Evolutionary conservation across 768 basidiomycete species (phyloP), one percentile per base, ranked within the genome.

Genomic region (Kwoniella bestiolae): DNA sequence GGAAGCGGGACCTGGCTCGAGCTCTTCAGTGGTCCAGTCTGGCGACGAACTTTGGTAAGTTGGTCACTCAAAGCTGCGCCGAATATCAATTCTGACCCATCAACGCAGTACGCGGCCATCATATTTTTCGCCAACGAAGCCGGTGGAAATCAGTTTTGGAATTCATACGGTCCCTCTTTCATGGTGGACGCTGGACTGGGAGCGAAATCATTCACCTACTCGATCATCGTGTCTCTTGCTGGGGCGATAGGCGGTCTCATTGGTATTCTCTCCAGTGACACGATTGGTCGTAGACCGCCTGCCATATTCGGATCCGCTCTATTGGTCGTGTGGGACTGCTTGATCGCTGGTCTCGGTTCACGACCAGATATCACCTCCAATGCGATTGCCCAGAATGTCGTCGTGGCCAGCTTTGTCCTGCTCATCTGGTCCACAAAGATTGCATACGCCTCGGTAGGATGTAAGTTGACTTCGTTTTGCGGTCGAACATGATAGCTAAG

Each of bases 191-290:
- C 58, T 26, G 64, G 64, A 25, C 56, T 66, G 1, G 65, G 68
- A n/a, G 46, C 65, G 45, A 66, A 58, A 16, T 66, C 68, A 5
- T 66, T 66, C 60, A 66, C 60, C 65, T 70, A 66, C 44, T 58
- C 68, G 31, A 65, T 46, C 21, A 47, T 69, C 11, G 65, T 66
- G 8, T 60, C 56, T n/a, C 55, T 66, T 16, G 41, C 41, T 34
- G 68, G 64, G n/a, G 32, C 47, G 18, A 55, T 70, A 31, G 65
- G 60, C 6, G 49, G 60, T 12, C 46, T 51, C 25, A 66, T 66
- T 16, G 55, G 34, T 35, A 55, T 66, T 29, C 25, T 66, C 25
- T n/a, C 63, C 25, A 62, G 55, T 18, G 68, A 66, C 29, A 26
- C 31, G 12, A 58, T 52, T 5, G 68, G 68, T 31, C 64, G 65